A percentile compares a stretch with the other conserved stretches of the same genome.
Conservation (phyloP, 352 stramenopile species). For the Pythium aquatile region DNA sequence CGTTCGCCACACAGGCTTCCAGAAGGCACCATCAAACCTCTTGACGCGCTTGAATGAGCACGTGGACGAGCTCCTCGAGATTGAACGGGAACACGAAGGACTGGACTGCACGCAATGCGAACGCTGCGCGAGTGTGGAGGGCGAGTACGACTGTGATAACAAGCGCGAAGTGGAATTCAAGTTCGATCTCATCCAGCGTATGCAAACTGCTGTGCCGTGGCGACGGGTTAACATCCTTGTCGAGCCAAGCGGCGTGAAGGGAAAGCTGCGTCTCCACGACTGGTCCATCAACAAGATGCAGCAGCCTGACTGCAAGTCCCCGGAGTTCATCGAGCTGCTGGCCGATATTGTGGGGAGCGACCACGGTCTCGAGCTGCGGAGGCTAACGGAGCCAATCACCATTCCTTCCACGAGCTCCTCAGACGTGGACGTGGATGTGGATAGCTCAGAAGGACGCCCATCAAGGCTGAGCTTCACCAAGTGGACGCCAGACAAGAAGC, state of each 20-base stretch:
- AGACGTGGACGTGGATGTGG: slow-evolving; percentile 15
- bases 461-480: slow-evolving; percentile 26
- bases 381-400: slow-evolving; percentile 8
- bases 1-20: slow-evolving; percentile 66
- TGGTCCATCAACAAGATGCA: slow-evolving; percentile 83
- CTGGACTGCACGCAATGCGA: slow-evolving; percentile 36
- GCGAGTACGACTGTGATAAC: slow-evolving; percentile 62
- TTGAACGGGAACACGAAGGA: slow-evolving; percentile 33
- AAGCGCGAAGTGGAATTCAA: slow-evolving; percentile 80
- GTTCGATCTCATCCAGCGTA: slow-evolving; percentile 52
- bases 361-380: slow-evolving; percentile 40
- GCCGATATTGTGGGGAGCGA: slow-evolving; percentile 63
- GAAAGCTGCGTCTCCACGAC: slow-evolving; percentile 73
- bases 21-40: slow-evolving; percentile 22
- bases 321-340: slow-evolving; percentile 78
- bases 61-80: slow-evolving; percentile 42
- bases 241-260: slow-evolving; percentile 57
- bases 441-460: slow-evolving; percentile 15
- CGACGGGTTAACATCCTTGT: slow-evolving; percentile 68
- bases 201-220: slow-evolving; percentile 56
- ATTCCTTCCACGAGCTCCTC: not conserved
- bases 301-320: slow-evolving; percentile 47
- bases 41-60: slow-evolving; percentile 37
- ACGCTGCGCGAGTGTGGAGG: slow-evolving; percentile 55
- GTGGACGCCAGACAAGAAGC: slow-evolving; percentile 22